Base-by-base conservation (phyloP, 2,329 filamentous ascomycete species). In the Podosphaera fusca region DNA sequence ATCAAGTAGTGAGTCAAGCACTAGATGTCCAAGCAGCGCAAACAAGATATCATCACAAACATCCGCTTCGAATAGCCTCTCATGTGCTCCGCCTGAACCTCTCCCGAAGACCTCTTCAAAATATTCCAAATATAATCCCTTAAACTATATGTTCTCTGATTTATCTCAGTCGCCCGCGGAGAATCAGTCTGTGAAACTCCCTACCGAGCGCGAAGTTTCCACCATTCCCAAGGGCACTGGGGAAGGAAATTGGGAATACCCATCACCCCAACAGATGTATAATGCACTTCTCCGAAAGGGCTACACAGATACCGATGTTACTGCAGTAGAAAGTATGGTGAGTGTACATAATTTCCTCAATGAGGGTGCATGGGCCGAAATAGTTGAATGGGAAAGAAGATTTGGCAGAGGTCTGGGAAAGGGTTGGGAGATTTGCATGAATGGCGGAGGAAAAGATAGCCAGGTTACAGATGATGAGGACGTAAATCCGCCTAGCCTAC, bases 181-280 rank as follows among this genome's bases (percentile, higher is more conserved):
- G 0, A 74, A 85, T 60, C 92, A 98, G 70, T 77, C 78, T 3
- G 71, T 85, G 33, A 73, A 76, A 31, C 79, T 98, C 0, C 85
- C 89, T 0, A 84, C 89, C 1, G 78, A 81, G 5, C 85, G 92
- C 63, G 88, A 95, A 69, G 72, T 78, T 35, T 94, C 87, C 0
- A 88, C 89, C 0, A 98, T 98, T 63, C 92, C 92, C n/a, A 85
- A 85, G 63, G 87, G 85, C 65, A 81, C 84, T 59, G 77, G 80
- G 53, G 76, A 82, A 56, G 79, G 81, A 52, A 94, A 86, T 65
- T 98, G 92, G 92, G 92, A 96, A 70, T 98, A 98, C 68, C 92
- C 92, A 0, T 95, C 88, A 0, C 90, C 92, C 0, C 92, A 98
- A 72, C 92, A 98, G 71, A 98, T 98, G 92, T 98, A 96, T 75